Evolutionary conservation across 2,329 filamentous ascomycete species (phyloP), one percentile per base, ranked within the genome.

Genomic region (Furcasterigmium sp.): DNA sequence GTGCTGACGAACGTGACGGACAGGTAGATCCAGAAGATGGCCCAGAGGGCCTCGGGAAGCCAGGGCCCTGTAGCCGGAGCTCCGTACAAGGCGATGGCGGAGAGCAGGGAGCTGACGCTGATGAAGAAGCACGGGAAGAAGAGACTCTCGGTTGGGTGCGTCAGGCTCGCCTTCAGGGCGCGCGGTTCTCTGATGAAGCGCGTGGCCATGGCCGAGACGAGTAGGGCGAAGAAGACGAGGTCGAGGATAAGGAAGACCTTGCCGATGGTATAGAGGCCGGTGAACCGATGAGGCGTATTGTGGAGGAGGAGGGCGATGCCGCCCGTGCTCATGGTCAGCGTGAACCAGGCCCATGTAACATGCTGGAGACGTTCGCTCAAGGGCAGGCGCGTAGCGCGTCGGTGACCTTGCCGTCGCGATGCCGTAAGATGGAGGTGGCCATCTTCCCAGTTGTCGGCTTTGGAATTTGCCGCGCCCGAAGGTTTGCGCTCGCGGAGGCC

Each of bases 91-190:
- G 62, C 53, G 1, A 65, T 69, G 49, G 76, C 72, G 30, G 73
- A 72, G 37, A 85, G 68, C 45, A 83, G 73, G n/a, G 79, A 75
- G 7, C 76, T 72, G 11, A 82, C 52, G 4, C 75, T 76, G 3
- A 85, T 72, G 69, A 76, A 82, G 53, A 78, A 79, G 8, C 79
- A 77, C 18, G 77, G 70, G 49, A 82, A 73, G 62, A 84, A 84
- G 41, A 85, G 68, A 5, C 72, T 70, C 55, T 82, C 76, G 11
- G 72, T 68, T 4, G 75, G 68, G 51, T 78, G 70, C 17, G 68
- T 64, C 26, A 81, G 60, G 20, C 60, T 56, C 10, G 61, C 51
- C n/a, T 17, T 5, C n/a, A 35, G 32, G 15, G 79, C 48, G 13
- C 67, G 55, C 5, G 70, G 71, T 37, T 74, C 65, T n/a, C 75